Evolutionary conservation across 306 rosid species (phyloP).

Genomic region (Cucurbita argyrosperma): DNA sequence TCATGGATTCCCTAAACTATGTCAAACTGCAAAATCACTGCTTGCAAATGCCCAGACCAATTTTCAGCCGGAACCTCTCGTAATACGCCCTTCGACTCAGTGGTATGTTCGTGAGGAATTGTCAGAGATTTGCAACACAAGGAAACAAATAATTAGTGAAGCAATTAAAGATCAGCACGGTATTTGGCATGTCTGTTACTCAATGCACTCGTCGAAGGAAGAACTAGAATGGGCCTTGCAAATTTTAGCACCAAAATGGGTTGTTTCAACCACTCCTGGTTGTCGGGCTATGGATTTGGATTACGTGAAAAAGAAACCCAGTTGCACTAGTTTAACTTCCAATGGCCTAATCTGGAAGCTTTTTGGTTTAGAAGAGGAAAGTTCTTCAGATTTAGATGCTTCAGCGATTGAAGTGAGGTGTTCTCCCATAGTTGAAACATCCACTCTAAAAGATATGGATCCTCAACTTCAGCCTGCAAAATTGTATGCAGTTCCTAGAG

Average conservation of each 20-base stretch:
- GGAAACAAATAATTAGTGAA: conserved; percentile 35
- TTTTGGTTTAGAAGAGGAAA: conserved; percentile 31
- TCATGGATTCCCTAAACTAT: conserved; percentile 49
- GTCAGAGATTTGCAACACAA: conserved; percentile 21
- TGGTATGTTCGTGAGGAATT: conserved; percentile 55
- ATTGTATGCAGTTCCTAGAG: conserved; percentile 14
- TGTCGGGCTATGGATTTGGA: conserved; percentile 63
- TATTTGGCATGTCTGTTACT: conserved; percentile 77
- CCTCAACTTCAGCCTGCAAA: conserved; percentile 24
- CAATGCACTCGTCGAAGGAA: conserved; percentile 68
- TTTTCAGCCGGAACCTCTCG: conserved; percentile 43
- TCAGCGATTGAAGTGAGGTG: conserved; percentile 10
- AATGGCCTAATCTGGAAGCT: conserved; percentile 42
- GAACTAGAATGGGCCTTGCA: conserved; percentile 78
- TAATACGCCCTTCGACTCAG: conserved; percentile 65
- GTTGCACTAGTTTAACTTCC: conserved; percentile 19
- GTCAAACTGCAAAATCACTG: conserved; percentile 40
- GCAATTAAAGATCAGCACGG: conserved; percentile 65
- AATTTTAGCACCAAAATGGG: conserved; percentile 75
- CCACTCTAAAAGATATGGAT: conserved; percentile 13
- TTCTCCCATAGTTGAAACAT: conserved; percentile 21
- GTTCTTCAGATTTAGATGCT: conserved; percentile 15
- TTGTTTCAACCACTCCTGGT: conserved; percentile 71
- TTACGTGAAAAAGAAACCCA: conserved; percentile 52
- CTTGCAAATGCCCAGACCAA: conserved; percentile 35